Base-by-base conservation (phyloP, 1,139 yeast genomes). In the Nakaseomyces sp. region DNA sequence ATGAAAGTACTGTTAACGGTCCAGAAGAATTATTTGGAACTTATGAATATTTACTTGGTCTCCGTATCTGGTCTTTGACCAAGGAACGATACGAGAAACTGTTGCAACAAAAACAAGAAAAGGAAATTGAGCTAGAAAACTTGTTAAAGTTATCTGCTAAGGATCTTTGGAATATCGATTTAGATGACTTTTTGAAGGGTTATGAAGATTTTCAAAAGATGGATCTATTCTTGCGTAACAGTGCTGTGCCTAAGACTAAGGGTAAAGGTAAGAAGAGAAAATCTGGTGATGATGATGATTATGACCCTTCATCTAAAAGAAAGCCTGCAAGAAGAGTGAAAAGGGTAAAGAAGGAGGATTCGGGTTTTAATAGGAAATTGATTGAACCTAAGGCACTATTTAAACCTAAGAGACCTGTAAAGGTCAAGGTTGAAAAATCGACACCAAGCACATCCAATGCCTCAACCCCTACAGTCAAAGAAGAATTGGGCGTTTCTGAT, bases 11-110 rank as follows among this genome's bases (percentile, higher is more conserved):
- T 12, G 49, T 53, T 15, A 66, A 66, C 46, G 58, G 65, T 5
- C 66, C 68, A 24, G 65, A 61, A 19, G 68, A 62, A 40, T 53
- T 55, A n/a, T 71, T 73, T 56, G 71, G 84, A 47, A 71, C 85
- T 47, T 77, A 75, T 62, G 94, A 85, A 57, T 85, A 85, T 53
- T 69, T 85, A 50, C 69, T 85, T 45, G 89, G 91, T 44, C 85
- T 93, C 96, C 77, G 89, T 31, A 80, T 93, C 54, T 88, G 96
- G 94, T 81, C 96, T 25, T 76, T 91, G 59, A 89, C 98, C 1
- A 73, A 73, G 49, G 99, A 93, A 66, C 74, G 94, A 54, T 91
- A 88, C 59, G 91, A 87, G 56, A 80, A 76, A 55, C 69, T 91
- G 49, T 68, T 88, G 55, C 72, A 72, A 43, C 95, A 88, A 61